phyloP scores from a whole-genome alignment of 345 rosid genomes.

The Psidium guajava region DNA sequence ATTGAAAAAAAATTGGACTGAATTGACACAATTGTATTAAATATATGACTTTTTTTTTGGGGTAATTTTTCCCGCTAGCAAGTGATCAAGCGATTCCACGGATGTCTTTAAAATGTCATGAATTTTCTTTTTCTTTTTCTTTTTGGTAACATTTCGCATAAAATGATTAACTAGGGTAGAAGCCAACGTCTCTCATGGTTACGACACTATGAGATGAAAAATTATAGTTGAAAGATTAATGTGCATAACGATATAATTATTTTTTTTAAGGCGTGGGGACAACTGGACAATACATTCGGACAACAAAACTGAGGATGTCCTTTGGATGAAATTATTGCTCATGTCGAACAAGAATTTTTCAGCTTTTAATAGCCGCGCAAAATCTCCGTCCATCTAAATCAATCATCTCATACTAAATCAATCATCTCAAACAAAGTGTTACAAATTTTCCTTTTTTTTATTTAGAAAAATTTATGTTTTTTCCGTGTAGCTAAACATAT shows the following conservation, averaged over 20 bases:
- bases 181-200: neutral
- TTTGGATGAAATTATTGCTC: neutral
- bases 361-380: neutral
- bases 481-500: neutral
- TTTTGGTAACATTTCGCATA: neutral
- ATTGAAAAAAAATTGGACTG: too few species aligned
- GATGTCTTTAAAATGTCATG: neutral
- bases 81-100: neutral
- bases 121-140: neutral
- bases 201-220: neutral
- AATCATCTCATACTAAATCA: neutral
- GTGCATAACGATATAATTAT: neutral
- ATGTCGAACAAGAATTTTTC: neutral
- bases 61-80: neutral
- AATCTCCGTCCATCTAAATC: neutral
- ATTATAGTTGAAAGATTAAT: neutral
- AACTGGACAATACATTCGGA: neutral
- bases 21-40: too few species aligned
- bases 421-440: neutral
- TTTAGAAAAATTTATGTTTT: neutral
- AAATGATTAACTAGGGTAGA: neutral
- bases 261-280: too few species aligned
- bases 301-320: neutral
- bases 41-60: too few species aligned
- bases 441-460: neutral